Evolutionary conservation across 331 rosid species (phyloP).

Genomic region (Acacia concinna): DNA sequence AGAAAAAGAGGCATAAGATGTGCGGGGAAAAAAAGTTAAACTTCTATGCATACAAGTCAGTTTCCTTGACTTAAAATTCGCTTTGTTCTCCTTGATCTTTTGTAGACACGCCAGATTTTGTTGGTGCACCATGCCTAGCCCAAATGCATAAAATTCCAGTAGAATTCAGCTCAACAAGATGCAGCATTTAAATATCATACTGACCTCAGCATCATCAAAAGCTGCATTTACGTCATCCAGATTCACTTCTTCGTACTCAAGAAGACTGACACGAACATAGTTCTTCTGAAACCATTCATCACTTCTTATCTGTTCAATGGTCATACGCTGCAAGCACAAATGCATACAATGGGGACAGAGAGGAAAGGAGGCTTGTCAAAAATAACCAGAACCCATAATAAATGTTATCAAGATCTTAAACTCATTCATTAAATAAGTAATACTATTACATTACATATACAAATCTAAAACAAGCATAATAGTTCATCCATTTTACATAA

Average conservation of each 20-base stretch:
- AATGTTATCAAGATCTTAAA: conserved; percentile 11
- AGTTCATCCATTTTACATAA: not conserved
- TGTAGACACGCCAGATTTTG: not conserved
- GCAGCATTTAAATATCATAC: conserved; percentile 36
- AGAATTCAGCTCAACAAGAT: not conserved
- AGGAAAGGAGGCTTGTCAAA: conserved; percentile 27
- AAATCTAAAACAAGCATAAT: conserved; percentile 19
- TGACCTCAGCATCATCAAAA: conserved; percentile 77
- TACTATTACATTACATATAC: conserved; percentile 7
- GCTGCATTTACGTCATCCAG: conserved; percentile 86
- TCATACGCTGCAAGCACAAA: conserved; percentile 59
- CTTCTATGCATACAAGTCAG: conserved; percentile 4
- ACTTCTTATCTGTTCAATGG: conserved; percentile 68
- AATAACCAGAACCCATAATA: conserved; percentile 23
- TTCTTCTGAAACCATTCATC: conserved; percentile 78
- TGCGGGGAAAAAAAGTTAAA: not conserved
- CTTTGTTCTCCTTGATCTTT: conserved; percentile 5
- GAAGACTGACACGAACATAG: conserved; percentile 55
- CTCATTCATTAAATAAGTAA: not conserved
- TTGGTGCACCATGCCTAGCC: not conserved
- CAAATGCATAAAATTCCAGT: not conserved
- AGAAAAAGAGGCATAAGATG: not conserved
- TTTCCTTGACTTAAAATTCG: conserved; percentile 10
- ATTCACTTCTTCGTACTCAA: conserved; percentile 84
- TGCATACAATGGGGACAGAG: not conserved